Evolutionary conservation across 2,329 filamentous ascomycete genomes (phyloP).

Genomic region (Cadophora luteo-olivacea): DNA sequence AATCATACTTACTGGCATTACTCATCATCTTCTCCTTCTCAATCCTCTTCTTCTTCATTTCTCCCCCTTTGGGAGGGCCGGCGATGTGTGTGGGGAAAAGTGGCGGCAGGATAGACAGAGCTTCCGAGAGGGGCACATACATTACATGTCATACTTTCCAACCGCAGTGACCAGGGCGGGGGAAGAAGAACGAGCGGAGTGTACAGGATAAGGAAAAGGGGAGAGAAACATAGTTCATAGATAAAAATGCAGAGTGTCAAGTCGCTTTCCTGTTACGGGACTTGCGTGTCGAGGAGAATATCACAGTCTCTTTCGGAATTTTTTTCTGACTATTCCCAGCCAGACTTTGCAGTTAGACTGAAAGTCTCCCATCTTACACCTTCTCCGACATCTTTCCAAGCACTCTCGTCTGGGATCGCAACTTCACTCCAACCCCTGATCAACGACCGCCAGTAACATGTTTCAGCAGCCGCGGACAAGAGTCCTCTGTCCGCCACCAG

Average conservation of each 20-base stretch:
- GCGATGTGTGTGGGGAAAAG: too few species aligned
- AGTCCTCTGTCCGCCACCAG: constrained; percentile 53
- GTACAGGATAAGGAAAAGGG: too few species aligned
- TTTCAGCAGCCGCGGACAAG: constrained; percentile 56
- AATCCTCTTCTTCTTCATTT: too few species aligned
- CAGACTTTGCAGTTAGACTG: constrained; percentile 33
- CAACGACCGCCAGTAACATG: constrained; percentile 59
- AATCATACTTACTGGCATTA: too few species aligned
- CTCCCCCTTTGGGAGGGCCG: too few species aligned
- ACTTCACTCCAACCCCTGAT: constrained; percentile 55
- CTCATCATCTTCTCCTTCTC: too few species aligned
- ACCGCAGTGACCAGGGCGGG: too few species aligned
- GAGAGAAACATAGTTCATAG: too few species aligned
- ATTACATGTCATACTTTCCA: too few species aligned
- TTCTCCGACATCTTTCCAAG: constrained; percentile 43
- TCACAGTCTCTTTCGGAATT: background rate
- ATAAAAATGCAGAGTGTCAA: background rate
- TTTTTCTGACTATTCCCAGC: constrained; percentile 24
- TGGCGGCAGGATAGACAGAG: too few species aligned
- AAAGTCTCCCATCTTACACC: constrained; percentile 43
- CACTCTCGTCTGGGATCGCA: constrained; percentile 47
- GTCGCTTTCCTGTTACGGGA: background rate
- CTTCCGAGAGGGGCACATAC: too few species aligned
- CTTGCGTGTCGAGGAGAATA: background rate
- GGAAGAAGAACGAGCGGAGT: too few species aligned